These are phyloP conservation scores for Neoscytalidium dimidiatum DNA, from an alignment of 2,329 filamentous ascomycete species.

Conservation along the genomic window DNA sequence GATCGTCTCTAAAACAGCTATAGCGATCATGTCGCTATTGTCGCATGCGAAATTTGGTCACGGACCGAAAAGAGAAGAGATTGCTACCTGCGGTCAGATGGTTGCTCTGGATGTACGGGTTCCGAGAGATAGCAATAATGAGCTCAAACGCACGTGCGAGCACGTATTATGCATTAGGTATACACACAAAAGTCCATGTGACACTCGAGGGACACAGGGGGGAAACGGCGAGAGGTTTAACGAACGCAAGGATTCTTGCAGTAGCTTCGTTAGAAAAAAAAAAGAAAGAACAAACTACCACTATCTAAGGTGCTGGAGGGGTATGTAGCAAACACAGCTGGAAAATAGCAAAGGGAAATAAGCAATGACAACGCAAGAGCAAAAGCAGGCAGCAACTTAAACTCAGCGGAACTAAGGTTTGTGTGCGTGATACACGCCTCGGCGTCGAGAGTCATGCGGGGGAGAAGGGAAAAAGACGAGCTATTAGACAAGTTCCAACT, in stretches of 20 bases:
- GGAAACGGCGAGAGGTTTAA: not conserved
- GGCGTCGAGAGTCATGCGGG: not conserved
- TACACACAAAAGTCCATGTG: not conserved
- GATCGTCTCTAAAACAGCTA: not conserved
- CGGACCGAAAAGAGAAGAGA: not conserved
- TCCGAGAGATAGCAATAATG: too few species aligned
- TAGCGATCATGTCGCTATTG: not conserved
- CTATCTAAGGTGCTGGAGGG: constrained; percentile 18
- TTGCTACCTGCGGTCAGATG: not conserved
- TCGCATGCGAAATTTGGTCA: not conserved
- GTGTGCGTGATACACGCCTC: not conserved
- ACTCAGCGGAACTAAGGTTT: not conserved
- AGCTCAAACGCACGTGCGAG: not conserved
- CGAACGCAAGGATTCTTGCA: constrained; percentile 9
- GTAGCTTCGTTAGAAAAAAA: constrained; percentile 9
- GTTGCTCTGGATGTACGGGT: too few species aligned
- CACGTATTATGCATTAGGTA: not conserved
- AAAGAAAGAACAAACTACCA: constrained; percentile 7
- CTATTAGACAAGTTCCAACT: constrained; percentile 9
- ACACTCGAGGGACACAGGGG: not conserved
- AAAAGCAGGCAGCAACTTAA: not conserved
- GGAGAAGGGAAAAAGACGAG: not conserved
- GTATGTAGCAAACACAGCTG: constrained; percentile 14
- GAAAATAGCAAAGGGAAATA: not conserved
- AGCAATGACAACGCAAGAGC: constrained; percentile 2